phyloP scores from a whole-genome alignment of 306 rosid species.

The Cicer cuneatum region DNA sequence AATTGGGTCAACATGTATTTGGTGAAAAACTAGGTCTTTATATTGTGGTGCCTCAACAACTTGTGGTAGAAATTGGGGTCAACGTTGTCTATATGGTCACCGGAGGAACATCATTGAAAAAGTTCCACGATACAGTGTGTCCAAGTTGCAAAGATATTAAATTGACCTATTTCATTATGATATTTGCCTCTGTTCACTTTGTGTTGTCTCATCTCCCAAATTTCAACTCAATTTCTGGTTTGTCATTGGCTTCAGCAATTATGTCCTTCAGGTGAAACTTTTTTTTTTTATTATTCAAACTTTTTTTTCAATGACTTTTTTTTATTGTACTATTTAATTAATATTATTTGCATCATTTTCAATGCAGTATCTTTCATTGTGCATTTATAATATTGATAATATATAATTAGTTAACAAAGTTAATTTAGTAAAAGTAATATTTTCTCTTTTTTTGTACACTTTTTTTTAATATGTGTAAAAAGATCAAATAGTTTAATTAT shows the following conservation, averaged over 20 bases:
- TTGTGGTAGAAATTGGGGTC: conserved; percentile 64
- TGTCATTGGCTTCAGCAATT: conserved; percentile 77
- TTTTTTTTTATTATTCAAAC: neutral
- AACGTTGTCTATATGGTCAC: conserved; percentile 81
- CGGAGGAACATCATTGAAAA: conserved; percentile 70
- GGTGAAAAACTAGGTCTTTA: conserved; percentile 83
- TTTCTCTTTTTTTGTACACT: too few relatives aligned
- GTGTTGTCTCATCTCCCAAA: conserved; percentile 81
- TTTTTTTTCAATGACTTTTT: neutral
- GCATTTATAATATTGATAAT: too few relatives aligned
- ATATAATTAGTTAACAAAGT: too few relatives aligned
- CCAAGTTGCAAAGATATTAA: conserved; percentile 54
- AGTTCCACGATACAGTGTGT: conserved; percentile 60
- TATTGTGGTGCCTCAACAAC: conserved; percentile 87
- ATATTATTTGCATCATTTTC: too few relatives aligned
- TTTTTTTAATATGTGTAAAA: too few relatives aligned
- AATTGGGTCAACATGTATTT: conserved; percentile 79
- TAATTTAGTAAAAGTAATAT: too few relatives aligned
- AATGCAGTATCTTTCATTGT: too few relatives aligned
- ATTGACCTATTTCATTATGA: conserved; percentile 71
- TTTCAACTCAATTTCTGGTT: conserved; percentile 67
- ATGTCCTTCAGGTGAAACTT: conserved; percentile 73
- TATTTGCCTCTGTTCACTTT: conserved; percentile 78
- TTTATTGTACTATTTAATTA: too few relatives aligned
- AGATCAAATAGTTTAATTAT: too few relatives aligned